phyloP scores from a whole-genome alignment of 345 rosid species.

The Cardiospermum halicacabum region DNA sequence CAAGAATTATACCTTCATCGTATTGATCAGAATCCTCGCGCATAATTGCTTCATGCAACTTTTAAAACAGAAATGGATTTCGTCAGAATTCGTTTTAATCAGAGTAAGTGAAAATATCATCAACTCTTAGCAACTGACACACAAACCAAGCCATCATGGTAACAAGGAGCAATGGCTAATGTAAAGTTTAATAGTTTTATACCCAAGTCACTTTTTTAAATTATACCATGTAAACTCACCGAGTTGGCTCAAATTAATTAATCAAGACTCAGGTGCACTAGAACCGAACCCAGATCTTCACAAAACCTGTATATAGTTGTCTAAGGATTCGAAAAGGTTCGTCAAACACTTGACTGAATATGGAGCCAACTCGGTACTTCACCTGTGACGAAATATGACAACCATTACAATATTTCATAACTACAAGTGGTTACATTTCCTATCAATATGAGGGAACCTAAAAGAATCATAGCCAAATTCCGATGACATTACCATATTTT shows the following conservation, averaged over 20 bases:
- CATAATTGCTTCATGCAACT: constrained; percentile 98
- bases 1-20: constrained; percentile 79
- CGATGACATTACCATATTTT: not conserved
- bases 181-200: not conserved
- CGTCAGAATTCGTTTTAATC: constrained; percentile 3
- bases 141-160: not conserved
- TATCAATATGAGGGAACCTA: constrained; percentile 3
- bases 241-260: constrained; percentile 53
- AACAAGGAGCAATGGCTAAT: not conserved
- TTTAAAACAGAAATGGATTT: constrained; percentile 16
- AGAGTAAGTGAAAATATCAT: not conserved
- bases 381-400: constrained; percentile 39
- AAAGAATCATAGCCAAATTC: not conserved
- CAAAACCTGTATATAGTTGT: constrained; percentile 47
- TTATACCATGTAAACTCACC: constrained; percentile 31
- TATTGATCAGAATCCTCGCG: constrained; percentile 70
- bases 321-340: constrained; percentile 34
- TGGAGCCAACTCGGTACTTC: constrained; percentile 54
- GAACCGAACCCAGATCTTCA: constrained; percentile 52
- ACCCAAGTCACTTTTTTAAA: not conserved
- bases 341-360: constrained; percentile 49
- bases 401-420: constrained; percentile 25
- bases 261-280: constrained; percentile 39
- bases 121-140: not conserved
- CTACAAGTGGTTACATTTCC: constrained; percentile 1